phyloP scores from a whole-genome alignment of 257 asterid genomes.

The Marsdenia floribunda region DNA sequence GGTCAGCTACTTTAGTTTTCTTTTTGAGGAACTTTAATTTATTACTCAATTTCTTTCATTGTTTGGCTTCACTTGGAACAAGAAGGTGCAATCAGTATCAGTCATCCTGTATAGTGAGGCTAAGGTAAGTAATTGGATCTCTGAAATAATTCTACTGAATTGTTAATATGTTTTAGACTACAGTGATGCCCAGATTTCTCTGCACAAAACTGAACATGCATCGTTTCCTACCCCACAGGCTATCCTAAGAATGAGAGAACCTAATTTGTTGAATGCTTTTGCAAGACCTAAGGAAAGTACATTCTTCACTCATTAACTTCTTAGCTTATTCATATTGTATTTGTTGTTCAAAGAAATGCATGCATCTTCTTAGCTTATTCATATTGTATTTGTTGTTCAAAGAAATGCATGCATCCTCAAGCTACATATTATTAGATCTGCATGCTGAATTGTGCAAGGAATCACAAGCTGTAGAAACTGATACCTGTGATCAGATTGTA shows the following conservation, averaged over 20 bases:
- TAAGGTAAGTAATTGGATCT: slow-evolving; percentile 39
- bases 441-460: slow-evolving; percentile 65
- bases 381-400: neutral
- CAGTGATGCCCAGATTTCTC: neutral
- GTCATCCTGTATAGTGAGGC: slow-evolving; percentile 55
- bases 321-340: neutral
- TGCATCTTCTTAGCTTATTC: neutral
- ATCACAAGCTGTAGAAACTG: slow-evolving; percentile 44
- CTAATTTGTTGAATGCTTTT: slow-evolving; percentile 51
- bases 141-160: neutral
- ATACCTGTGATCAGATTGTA: slow-evolving; percentile 58
- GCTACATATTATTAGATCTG: slow-evolving; percentile 34
- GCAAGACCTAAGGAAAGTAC: slow-evolving; percentile 66
- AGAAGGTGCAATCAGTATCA: slow-evolving; percentile 53
- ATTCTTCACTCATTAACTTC: slow-evolving; percentile 17
- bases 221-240: slow-evolving; percentile 37
- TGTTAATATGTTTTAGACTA: neutral
- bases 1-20: neutral
- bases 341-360: neutral
- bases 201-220: neutral
- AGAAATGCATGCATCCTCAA: neutral
- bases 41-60: slow-evolving; percentile 2
- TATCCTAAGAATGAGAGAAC: slow-evolving; percentile 63
- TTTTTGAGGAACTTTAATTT: neutral
- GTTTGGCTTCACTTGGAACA: slow-evolving; percentile 29